A percentile compares a stretch with the other conserved stretches of the same genome.
Evolutionary conservation across 2,329 filamentous ascomycete genomes (phyloP).

Genomic region (Aspergillus candidus): DNA sequence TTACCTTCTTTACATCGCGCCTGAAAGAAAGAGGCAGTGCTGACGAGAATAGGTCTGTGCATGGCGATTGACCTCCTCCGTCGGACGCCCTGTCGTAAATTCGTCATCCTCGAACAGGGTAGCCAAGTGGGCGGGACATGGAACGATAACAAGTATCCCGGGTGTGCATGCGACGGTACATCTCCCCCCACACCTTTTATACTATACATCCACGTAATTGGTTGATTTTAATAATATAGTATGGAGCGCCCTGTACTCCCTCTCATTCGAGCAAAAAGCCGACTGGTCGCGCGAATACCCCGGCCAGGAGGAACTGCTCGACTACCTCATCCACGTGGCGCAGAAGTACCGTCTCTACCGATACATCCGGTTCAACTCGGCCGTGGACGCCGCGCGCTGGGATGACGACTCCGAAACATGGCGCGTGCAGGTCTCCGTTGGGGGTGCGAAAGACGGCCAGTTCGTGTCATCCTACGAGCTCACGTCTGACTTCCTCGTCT

Average conservation of each 20-base stretch:
- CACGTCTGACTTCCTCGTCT: conserved; percentile 51
- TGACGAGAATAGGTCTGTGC: conserved; percentile 41
- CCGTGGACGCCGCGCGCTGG: conserved; percentile 50
- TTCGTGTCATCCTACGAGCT: conserved; percentile 49
- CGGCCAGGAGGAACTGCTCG: conserved; percentile 55
- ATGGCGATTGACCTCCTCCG: conserved; percentile 54
- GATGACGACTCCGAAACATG: conserved; percentile 48
- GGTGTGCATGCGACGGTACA: conserved; percentile 48
- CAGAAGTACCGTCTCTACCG: conserved; percentile 50
- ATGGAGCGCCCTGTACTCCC: conserved; percentile 52
- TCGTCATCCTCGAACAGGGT: conserved; percentile 53
- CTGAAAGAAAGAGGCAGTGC: neutral
- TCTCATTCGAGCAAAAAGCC: conserved; percentile 56
- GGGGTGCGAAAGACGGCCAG: conserved; percentile 51
- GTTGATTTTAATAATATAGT: conserved; percentile 26
- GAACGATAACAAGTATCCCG: conserved; percentile 54
- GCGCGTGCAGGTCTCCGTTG: conserved; percentile 45
- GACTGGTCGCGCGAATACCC: conserved; percentile 55
- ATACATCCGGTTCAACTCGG: conserved; percentile 54
- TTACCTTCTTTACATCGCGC: conserved; percentile 1
- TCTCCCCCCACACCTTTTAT: neutral
- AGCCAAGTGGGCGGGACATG: conserved; percentile 50
- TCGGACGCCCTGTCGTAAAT: conserved; percentile 42
- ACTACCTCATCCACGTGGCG: conserved; percentile 49
- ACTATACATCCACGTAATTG: neutral